phyloP scores from a whole-genome alignment of 192 early-diverging fungal species.

The Coemansia asiatica region DNA sequence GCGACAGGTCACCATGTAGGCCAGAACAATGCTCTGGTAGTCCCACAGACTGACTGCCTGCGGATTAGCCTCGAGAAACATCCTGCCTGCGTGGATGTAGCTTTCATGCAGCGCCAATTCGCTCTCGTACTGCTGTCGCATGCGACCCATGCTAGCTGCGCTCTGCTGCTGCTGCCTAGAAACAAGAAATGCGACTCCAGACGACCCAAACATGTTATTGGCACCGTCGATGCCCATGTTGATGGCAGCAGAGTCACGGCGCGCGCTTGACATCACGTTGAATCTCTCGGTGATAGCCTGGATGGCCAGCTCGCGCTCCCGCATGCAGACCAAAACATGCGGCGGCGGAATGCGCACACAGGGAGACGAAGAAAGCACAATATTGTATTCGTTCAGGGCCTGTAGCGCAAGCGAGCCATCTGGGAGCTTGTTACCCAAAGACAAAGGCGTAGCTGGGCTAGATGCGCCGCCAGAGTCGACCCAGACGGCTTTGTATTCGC shows the following conservation, averaged over 20 bases:
- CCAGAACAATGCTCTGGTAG: constrained; percentile 53
- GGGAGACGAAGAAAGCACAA: constrained; percentile 85
- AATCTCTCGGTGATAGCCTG: constrained; percentile 32
- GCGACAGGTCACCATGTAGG: constrained; percentile 52
- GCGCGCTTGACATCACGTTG: constrained; percentile 24
- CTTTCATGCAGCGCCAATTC: constrained; percentile 47
- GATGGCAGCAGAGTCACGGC: constrained; percentile 8
- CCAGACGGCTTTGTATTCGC: constrained; percentile 18
- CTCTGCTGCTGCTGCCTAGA: constrained; percentile 49
- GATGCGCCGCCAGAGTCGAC: not conserved
- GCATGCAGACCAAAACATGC: constrained; percentile 70
- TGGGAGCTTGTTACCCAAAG: not conserved
- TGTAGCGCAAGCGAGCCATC: constrained; percentile 47
- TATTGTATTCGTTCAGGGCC: constrained; percentile 61
- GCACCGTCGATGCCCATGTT: not conserved
- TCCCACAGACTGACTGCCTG: constrained; percentile 51
- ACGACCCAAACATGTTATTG: constrained; percentile 2
- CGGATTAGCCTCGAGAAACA: constrained; percentile 47
- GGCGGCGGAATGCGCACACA: constrained; percentile 84
- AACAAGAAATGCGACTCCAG: constrained; percentile 47
- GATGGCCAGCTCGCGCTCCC: constrained; percentile 58
- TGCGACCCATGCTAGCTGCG: constrained; percentile 46
- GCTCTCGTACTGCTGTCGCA: constrained; percentile 56
- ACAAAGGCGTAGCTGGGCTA: not conserved
- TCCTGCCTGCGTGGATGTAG: constrained; percentile 43